Evolutionary conservation across 78 protist species (phyloP).

Genomic region (Dictyostelium firmibasis): DNA sequence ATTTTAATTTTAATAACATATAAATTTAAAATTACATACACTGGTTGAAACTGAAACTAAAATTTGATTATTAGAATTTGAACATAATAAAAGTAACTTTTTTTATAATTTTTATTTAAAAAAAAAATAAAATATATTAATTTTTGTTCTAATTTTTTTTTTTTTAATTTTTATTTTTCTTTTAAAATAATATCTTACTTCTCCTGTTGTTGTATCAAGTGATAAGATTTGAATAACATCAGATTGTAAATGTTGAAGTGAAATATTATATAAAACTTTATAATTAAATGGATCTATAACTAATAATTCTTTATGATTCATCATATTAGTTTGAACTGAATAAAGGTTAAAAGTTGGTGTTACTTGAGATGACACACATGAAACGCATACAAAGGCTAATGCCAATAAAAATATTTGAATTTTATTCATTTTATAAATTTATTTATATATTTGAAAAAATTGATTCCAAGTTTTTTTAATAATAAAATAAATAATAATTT

Average conservation of each 20-base stretch:
- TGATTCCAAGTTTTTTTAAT: too few species aligned
- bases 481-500: too few species aligned
- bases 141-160: background rate
- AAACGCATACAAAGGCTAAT: background rate
- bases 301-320: background rate
- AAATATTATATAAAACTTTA: background rate
- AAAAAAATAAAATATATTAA: background rate
- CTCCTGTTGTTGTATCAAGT: background rate
- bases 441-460: too few species aligned
- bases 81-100: background rate
- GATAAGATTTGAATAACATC: background rate
- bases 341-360: background rate
- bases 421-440: constrained; percentile 1
- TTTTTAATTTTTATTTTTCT: background rate
- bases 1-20: background rate
- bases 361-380: background rate
- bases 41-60: background rate
- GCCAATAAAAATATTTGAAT: background rate
- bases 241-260: background rate
- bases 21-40: background rate
- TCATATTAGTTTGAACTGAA: background rate
- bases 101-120: too few species aligned
- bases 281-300: background rate
- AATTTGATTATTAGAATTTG: background rate
- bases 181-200: background rate